phyloP scores from a whole-genome alignment of 352 stramenopile species.

The Phytophthora tentaculata region DNA sequence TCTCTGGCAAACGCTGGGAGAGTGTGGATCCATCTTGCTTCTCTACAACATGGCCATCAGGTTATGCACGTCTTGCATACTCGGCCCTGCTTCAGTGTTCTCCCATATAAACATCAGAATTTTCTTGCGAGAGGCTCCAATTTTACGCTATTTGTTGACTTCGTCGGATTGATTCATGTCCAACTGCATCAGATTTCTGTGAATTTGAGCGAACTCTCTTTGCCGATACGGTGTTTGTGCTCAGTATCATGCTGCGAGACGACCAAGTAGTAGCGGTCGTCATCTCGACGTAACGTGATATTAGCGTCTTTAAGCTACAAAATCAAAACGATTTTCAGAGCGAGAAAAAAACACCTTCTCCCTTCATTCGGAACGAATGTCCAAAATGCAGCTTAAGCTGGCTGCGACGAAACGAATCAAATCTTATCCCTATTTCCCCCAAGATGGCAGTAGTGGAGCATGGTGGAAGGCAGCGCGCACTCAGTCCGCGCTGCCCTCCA shows the following conservation, averaged over 20 bases:
- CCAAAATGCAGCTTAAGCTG: no score
- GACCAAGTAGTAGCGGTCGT: not conserved
- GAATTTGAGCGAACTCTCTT: not conserved
- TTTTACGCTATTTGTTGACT: not conserved
- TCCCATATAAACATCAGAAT: slow-evolving; percentile 14
- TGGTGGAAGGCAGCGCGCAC: no score
- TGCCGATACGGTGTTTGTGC: not conserved
- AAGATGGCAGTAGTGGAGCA: no score
- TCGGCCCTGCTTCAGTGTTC: not conserved
- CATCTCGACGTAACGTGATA: no score
- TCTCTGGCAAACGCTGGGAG: not conserved
- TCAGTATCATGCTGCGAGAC: not conserved
- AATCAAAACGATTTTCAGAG: no score
- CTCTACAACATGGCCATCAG: slow-evolving; percentile 2
- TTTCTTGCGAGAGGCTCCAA: not conserved
- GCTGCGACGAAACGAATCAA: no score
- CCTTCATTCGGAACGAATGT: no score
- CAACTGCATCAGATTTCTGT: not conserved
- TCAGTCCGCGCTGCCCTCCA: no score
- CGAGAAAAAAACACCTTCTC: no score
- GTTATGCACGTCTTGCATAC: slow-evolving; percentile 7
- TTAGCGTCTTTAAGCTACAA: no score
- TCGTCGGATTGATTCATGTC: not conserved
- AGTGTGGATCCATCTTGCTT: not conserved
- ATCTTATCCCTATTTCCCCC: no score